Percentiles rank a stretch among this genome's conserved stretches.
phyloP scores from a whole-genome alignment of 2,329 filamentous ascomycete genomes.

The Epichloe typhina region DNA sequence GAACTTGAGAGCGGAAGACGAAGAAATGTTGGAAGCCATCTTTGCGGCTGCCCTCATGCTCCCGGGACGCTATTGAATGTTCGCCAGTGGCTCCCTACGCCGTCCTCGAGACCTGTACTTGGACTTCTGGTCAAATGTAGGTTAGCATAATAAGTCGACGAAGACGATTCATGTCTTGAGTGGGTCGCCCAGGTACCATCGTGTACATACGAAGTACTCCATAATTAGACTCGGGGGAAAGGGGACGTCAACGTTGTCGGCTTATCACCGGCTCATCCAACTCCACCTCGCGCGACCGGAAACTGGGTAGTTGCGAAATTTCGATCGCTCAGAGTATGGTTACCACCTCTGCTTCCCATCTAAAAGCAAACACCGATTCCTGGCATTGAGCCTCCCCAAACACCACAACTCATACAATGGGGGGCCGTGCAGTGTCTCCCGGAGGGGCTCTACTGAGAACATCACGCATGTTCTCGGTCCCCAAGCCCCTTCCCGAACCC shows the following conservation, averaged over 20 bases:
- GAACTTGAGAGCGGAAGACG: conserved; percentile 58
- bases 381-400: conserved; percentile 18
- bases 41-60: conserved; percentile 22
- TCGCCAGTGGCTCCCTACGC: not conserved
- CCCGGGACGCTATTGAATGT: not conserved
- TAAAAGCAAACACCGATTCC: conserved; percentile 5
- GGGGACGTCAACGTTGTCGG: not conserved
- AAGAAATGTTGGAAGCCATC: conserved; percentile 40
- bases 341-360: conserved; percentile 4
- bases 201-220: too few species aligned
- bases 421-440: conserved; percentile 34
- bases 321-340: conserved; percentile 5
- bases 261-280: conserved; percentile 18
- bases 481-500: conserved; percentile 57
- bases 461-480: conserved; percentile 83
- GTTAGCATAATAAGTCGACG: not conserved
- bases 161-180: not conserved
- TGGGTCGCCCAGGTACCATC: not conserved
- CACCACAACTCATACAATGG: conserved; percentile 19
- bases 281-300: conserved; percentile 2
- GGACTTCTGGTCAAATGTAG: conserved; percentile 3
- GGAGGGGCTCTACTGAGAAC: conserved; percentile 62
- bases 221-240: too few species aligned
- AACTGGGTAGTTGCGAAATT: conserved; percentile 16
- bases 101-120: not conserved